A percentile compares a stretch with the other conserved stretches of the same genome.
These are phyloP conservation scores for Cutaneotrichosporon cavernicola DNA, from an alignment of 1,284 basidiomycete genomes.

Conservation along the genomic window DNA sequence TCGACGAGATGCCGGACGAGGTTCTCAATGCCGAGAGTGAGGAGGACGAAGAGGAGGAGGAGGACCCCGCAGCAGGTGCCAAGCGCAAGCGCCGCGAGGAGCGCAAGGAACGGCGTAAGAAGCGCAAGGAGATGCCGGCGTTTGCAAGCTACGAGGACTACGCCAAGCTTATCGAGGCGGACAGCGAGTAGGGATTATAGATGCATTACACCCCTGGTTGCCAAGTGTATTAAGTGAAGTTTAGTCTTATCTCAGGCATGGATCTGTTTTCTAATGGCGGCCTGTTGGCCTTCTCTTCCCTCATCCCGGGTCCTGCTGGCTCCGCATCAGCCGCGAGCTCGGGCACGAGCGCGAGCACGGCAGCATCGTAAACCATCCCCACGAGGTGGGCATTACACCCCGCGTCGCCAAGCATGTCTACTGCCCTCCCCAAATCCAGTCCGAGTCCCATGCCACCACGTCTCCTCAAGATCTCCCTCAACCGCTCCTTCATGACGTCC, in stretches of 20 bases:
- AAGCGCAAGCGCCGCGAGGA: conserved; percentile 58
- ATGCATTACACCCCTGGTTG: conserved; percentile 8
- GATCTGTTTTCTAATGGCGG: neutral
- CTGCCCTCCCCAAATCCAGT: neutral
- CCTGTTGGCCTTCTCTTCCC: neutral
- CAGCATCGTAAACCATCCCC: conserved; percentile 36
- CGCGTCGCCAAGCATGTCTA: conserved; percentile 36
- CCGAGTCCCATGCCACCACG: neutral
- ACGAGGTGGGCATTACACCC: conserved; percentile 48
- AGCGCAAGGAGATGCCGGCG: conserved; percentile 76
- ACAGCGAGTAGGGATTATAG: conserved; percentile 51
- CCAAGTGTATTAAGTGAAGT: neutral
- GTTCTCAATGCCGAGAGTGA: conserved; percentile 44
- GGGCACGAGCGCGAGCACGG: conserved; percentile 36
- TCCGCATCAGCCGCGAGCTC: conserved; percentile 25
- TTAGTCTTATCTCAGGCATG: conserved; percentile 1
- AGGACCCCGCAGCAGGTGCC: conserved; percentile 56
- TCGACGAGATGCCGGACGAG: conserved; percentile 52
- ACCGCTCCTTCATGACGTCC: neutral
- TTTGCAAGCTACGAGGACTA: conserved; percentile 97
- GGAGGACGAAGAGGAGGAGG: conserved; percentile 54
- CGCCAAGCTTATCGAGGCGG: conserved; percentile 83
- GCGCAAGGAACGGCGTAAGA: conserved; percentile 58
- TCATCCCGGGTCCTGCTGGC: neutral
- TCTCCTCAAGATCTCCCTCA: neutral